Evolutionary conservation across 108 stramenopile genomes (phyloP).

Genomic region (Skeletonema marinoi): DNA sequence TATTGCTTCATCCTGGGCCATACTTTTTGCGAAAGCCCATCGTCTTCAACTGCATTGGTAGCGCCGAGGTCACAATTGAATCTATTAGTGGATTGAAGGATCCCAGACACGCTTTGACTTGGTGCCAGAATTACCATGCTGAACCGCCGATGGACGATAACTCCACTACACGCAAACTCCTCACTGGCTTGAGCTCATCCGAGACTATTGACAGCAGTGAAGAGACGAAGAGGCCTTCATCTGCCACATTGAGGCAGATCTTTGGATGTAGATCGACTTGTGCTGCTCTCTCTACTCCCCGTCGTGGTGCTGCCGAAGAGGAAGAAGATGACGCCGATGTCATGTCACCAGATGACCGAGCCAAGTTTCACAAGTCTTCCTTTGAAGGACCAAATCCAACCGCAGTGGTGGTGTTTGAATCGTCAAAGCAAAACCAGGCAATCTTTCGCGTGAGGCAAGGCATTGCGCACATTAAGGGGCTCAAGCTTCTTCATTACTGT

Average conservation of each 20-base stretch:
- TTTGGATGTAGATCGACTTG: conserved; percentile 19
- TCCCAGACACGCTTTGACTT: conserved; percentile 25
- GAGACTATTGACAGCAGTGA: background rate
- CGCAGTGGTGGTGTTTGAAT: conserved; percentile 60
- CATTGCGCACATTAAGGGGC: conserved; percentile 34
- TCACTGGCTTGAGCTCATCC: conserved; percentile 4
- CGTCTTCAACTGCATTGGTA: conserved; percentile 41
- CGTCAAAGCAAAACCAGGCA: conserved; percentile 62
- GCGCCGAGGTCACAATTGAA: conserved; percentile 54
- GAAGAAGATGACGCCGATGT: conserved; percentile 8
- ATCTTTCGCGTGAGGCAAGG: conserved; percentile 72
- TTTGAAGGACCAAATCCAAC: conserved; percentile 19
- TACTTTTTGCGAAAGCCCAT: conserved; percentile 62
- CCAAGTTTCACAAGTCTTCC: conserved; percentile 16
- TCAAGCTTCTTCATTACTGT: conserved; percentile 63
- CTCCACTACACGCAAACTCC: background rate
- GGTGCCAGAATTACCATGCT: conserved; percentile 33
- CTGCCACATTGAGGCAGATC: conserved; percentile 21
- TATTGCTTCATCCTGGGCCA: conserved; percentile 64
- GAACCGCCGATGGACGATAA: conserved; percentile 1
- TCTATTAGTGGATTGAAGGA: conserved; percentile 51
- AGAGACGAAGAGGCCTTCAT: conserved; percentile 17
- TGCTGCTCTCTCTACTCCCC: background rate
- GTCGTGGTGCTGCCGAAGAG: conserved; percentile 30
- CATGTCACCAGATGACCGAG: conserved; percentile 11